Base-by-base conservation (phyloP, 2,329 filamentous ascomycete genomes). In the Phyllosticta citribraziliensis region DNA sequence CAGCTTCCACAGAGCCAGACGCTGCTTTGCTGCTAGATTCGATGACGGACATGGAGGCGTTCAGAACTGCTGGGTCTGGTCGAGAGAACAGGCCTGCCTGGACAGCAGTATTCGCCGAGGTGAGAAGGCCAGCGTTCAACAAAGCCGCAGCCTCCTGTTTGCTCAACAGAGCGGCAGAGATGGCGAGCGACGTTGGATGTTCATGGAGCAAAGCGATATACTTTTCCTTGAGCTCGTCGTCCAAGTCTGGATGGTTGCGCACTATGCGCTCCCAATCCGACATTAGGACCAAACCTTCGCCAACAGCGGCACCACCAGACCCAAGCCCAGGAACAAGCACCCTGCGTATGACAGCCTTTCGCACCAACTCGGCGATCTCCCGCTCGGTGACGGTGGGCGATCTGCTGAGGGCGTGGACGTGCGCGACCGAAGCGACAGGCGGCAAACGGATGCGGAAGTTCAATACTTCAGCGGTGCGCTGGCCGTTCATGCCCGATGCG, bases 91-190 rank as follows among this genome's bases (percentile, higher is more conserved):
- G 66, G 56, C 77, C 74, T 60, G 69, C 76, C 61, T 68, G 68
- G 63, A 66, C 72, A 68, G 63, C 72, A 64, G 65, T 66, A 67
- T 74, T 71, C 62, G 71, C 76, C 64, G 67, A 77, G 2, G 87
- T 89, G 1, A 92, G 72, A 67, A 91, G 89, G 2, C 89, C 88
- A 0, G 82, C 80, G 52, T 80, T 76, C 62, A 89, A 81, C 0
- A 92, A 78, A 57, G 79, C 77, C 54, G 84, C 80, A 22, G 81
- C 74, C 67, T 87, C 80, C 3, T 68, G 67, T 10, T 70, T 68
- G 2, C 72, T 69, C 61, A 88, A 78, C 5, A 67, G 64, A 17
- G 69, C 69, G 2, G 71, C 67, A 17, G 74, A 64, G 14, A 82
- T 69, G 2, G 75, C 76, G 20, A 77, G 67, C 0, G 76, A 76